Evolutionary conservation across 2,329 filamentous ascomycete species (phyloP), one percentile per base, ranked within the genome.

Genomic region (Pseudofabraea citricarpa): DNA sequence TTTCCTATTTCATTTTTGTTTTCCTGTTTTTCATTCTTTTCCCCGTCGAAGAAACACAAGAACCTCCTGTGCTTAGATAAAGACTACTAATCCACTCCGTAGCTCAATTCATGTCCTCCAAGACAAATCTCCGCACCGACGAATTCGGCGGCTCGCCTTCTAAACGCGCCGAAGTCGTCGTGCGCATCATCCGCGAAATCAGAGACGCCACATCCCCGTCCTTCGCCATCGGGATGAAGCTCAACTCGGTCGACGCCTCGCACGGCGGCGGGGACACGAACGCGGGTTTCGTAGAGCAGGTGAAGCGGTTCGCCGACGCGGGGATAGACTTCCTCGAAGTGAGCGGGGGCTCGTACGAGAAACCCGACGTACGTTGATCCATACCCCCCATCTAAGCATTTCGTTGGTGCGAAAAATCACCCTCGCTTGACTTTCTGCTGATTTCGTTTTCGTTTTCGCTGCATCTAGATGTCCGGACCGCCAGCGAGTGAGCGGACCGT

Each of bases 401-500:
- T n/a, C n/a, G n/a, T n/a, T n/a, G n/a, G n/a, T n/a, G n/a, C n/a
- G n/a, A n/a, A n/a, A n/a, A n/a, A n/a, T n/a, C n/a, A n/a, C n/a
- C n/a, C n/a, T n/a, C n/a, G n/a, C n/a, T n/a, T n/a, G n/a, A n/a
- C n/a, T n/a, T n/a, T n/a, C n/a, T n/a, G n/a, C n/a, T n/a, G n/a
- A n/a, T n/a, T n/a, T n/a, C n/a, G n/a, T n/a, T n/a, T n/a, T n/a
- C n/a, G n/a, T n/a, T n/a, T n/a, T n/a, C n/a, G n/a, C n/a, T n/a
- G n/a, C n/a, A 41, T 53, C 27, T 10, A n/a, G 44, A 36, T 35
- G 39, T 41, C 20, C 20, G 42, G 12, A n/a, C 18, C 5, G 12
- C 46, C 42, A 45, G 54, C 56, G 54, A 65, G 53, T n/a, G n/a
- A n/a, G n/a, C n/a, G n/a, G 64, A 65, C 18, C 67, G 69, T 5